These are phyloP conservation scores for Stropharia rugosoannulata DNA, from an alignment of 768 basidiomycete species.

Conservation along the genomic window DNA sequence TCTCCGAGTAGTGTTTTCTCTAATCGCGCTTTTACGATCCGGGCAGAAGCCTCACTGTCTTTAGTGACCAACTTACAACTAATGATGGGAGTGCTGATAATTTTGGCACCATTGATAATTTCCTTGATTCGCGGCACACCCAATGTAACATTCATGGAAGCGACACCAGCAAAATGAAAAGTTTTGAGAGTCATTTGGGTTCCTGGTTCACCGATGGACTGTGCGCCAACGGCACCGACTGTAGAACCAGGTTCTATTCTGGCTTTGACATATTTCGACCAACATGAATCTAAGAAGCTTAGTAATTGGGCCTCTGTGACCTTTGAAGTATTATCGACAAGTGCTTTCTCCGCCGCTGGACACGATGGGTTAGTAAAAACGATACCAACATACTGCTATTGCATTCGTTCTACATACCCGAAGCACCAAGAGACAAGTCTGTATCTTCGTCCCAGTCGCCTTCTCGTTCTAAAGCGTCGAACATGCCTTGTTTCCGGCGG, in stretches of 20 bases:
- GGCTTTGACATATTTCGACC: conserved; percentile 91
- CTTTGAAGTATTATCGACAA: conserved; percentile 88
- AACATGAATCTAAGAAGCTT: conserved; percentile 82
- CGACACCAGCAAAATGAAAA: conserved; percentile 99
- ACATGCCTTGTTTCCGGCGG: conserved; percentile 77
- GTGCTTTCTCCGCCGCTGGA: conserved; percentile 62
- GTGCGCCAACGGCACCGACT: conserved; percentile 97
- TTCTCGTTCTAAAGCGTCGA: conserved; percentile 71
- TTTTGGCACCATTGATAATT: conserved; percentile 98
- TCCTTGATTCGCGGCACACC: conserved; percentile 99
- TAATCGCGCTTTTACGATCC: conserved; percentile 94
- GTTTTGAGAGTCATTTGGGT: conserved; percentile 99
- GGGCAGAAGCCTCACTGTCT: conserved; percentile 89
- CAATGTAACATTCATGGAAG: conserved; percentile 99
- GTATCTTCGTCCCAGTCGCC: conserved; percentile 78
- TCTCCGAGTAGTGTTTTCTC: conserved; percentile 96
- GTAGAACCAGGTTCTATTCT: conserved; percentile 99
- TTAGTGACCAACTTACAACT: conserved; percentile 89
- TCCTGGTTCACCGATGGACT: conserved; percentile 98
- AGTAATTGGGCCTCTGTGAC: conserved; percentile 82
- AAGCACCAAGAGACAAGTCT: conserved; percentile 74
- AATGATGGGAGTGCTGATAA: conserved; percentile 97
- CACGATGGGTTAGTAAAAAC: no score
- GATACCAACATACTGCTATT: no score
- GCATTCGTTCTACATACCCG: conserved; percentile 42